A percentile compares a stretch with the other conserved stretches of the same genome.
Conservation (phyloP, 768 basidiomycete species). For the Calvatia gigantea region DNA sequence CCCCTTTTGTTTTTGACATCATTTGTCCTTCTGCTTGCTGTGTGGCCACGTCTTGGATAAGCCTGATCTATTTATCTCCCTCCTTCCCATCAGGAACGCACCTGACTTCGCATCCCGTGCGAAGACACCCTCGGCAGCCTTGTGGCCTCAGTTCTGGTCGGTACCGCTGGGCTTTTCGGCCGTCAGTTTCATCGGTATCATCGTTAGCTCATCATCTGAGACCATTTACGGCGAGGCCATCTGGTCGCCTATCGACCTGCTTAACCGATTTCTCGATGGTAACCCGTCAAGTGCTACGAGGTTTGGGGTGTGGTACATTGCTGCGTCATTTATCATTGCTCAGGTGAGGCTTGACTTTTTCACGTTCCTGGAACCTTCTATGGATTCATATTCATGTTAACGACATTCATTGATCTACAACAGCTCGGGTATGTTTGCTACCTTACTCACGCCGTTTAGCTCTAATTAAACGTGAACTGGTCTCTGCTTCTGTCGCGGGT, state of each 20-base stretch:
- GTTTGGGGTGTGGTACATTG: slow-evolving; percentile 79
- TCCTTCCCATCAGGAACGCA: slow-evolving; percentile 48
- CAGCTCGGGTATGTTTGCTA: slow-evolving; percentile 1
- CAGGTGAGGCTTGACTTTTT: slow-evolving; percentile 36
- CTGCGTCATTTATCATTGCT: slow-evolving; percentile 74
- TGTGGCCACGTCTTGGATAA: slow-evolving; percentile 11
- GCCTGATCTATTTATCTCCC: neutral
- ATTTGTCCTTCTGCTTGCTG: slow-evolving; percentile 10
- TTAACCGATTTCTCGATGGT: slow-evolving; percentile 66
- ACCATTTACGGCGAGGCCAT: slow-evolving; percentile 75
- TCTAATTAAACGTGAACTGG: slow-evolving; percentile 1
- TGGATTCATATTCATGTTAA: slow-evolving; percentile 11
- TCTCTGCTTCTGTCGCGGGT: neutral
- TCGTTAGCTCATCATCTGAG: slow-evolving; percentile 74
- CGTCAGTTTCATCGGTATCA: slow-evolving; percentile 77
- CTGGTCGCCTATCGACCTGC: slow-evolving; percentile 75
- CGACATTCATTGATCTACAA: neutral
- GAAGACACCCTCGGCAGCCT: slow-evolving; percentile 50
- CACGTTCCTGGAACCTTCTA: neutral
- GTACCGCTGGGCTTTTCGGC: slow-evolving; percentile 72
- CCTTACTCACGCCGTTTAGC: neutral
- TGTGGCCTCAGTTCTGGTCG: slow-evolving; percentile 65
- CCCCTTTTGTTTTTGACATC: slow-evolving; percentile 6
- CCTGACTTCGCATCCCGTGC: slow-evolving; percentile 74
- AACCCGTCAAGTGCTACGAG: slow-evolving; percentile 60